Percentiles rank a stretch among this genome's conserved stretches.
Evolutionary conservation across 2,329 filamentous ascomycete genomes (phyloP).

Genomic region (Simplicillium sp.): DNA sequence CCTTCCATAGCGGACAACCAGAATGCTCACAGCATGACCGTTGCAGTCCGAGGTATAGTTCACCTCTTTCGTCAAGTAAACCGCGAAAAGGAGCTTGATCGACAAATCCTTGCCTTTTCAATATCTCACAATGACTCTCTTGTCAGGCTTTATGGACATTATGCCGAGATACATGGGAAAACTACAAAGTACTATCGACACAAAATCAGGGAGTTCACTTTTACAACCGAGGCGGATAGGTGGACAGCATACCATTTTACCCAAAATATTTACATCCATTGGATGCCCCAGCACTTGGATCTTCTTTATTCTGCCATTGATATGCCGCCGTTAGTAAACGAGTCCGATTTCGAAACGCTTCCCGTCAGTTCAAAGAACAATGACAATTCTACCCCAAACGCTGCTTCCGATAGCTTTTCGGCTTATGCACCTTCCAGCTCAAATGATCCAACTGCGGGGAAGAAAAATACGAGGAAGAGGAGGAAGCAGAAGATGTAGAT

Average conservation of each 20-base stretch:
- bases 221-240: constrained; percentile 20
- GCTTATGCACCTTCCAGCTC: no score
- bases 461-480: no score
- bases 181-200: constrained; percentile 23
- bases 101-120: constrained; percentile 33
- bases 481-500: no score
- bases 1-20: constrained; percentile 28
- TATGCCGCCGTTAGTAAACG: no score
- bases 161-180: constrained; percentile 22
- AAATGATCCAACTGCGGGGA: no score
- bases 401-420: no score
- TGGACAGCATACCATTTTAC: constrained; percentile 19
- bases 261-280: constrained; percentile 1
- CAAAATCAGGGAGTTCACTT: constrained; percentile 20
- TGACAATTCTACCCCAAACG: no score
- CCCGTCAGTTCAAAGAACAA: no score
- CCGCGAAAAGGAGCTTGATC: constrained; percentile 25
- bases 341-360: no score
- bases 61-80: constrained; percentile 27
- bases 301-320: no score
- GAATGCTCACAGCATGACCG: constrained; percentile 29
- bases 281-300: constrained; percentile 4
- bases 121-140: constrained; percentile 17
- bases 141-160: constrained; percentile 27
- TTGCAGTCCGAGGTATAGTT: constrained; percentile 26